These are phyloP conservation scores for Perkinsus chesapeaki DNA, from an alignment of 169 alveolate genomes.

Conservation along the genomic window DNA sequence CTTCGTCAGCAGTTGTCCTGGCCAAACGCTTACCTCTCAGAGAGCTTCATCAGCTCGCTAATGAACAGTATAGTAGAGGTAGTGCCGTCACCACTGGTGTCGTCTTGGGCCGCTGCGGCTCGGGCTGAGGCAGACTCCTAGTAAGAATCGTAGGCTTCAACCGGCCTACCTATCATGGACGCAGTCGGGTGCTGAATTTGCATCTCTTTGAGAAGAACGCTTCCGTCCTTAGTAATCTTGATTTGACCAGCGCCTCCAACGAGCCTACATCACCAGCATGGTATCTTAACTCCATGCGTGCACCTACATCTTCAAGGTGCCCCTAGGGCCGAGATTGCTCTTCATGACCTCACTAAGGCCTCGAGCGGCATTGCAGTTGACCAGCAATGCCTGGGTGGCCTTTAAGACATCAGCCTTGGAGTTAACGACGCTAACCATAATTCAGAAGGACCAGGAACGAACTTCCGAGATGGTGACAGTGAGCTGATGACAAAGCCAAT, in stretches of 20 bases:
- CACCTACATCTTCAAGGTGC: slow-evolving; percentile 97
- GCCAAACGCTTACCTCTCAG: slow-evolving; percentile 23
- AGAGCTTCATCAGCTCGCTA: slow-evolving; percentile 69
- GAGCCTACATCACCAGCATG: not conserved
- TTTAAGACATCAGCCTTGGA: slow-evolving; percentile 91
- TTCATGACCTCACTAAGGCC: slow-evolving; percentile 92
- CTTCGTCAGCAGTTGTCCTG: slow-evolving; percentile 20
- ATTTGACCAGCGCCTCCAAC: slow-evolving; percentile 29
- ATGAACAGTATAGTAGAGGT: slow-evolving; percentile 90
- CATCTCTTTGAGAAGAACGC: slow-evolving; percentile 94
- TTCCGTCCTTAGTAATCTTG: slow-evolving; percentile 91
- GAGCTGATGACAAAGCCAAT: not conserved
- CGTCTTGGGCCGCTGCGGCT: slow-evolving; percentile 98
- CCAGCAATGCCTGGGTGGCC: slow-evolving; percentile 88
- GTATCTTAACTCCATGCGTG: slow-evolving; percentile 75
- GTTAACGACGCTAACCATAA: slow-evolving; percentile 64
- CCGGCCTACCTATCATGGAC: slow-evolving; percentile 70
- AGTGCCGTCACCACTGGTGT: slow-evolving; percentile 98
- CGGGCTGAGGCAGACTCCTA: slow-evolving; percentile 56
- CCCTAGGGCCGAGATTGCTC: slow-evolving; percentile 96
- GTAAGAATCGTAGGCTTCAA: not conserved
- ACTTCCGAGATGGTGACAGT: not conserved
- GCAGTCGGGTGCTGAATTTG: slow-evolving; percentile 99
- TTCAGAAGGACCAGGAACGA: not conserved
- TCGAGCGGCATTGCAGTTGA: slow-evolving; percentile 92